Evolutionary conservation across 441 rosid species (phyloP).

Genomic region (Melastoma candidum): DNA sequence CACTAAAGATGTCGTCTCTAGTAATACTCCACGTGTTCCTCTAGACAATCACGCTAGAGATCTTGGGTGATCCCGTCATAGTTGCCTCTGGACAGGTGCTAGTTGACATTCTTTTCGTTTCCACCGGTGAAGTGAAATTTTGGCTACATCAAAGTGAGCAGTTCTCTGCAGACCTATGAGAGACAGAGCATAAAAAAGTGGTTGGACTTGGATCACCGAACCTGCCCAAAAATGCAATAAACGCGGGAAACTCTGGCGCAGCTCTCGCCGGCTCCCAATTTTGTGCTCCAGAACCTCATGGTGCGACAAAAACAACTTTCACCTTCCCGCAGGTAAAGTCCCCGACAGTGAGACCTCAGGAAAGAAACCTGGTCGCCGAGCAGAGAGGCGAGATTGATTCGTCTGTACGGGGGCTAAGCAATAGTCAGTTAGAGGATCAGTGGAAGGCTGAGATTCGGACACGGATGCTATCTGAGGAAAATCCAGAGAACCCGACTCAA

Average conservation of each 20-base stretch:
- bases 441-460: slow-evolving; percentile 16
- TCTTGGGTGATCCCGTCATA: slow-evolving; percentile 21
- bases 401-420: slow-evolving; percentile 4
- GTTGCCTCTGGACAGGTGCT: slow-evolving; percentile 20
- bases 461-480: slow-evolving; percentile 53
- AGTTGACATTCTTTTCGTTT: too few species aligned
- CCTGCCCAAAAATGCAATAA: slow-evolving; percentile 13
- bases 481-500: slow-evolving; percentile 53
- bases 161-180: slow-evolving; percentile 13
- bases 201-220: slow-evolving; percentile 17
- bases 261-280: slow-evolving; percentile 17
- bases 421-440: slow-evolving; percentile 14
- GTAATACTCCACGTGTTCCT: slow-evolving; percentile 21
- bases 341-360: neutral
- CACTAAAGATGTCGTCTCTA: slow-evolving; percentile 13
- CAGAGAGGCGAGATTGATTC: slow-evolving; percentile 14
- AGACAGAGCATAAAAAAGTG: slow-evolving; percentile 17
- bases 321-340: slow-evolving; percentile 8
- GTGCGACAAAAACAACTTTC: slow-evolving; percentile 19
- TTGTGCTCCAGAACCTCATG: slow-evolving; percentile 19
- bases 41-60: slow-evolving; percentile 19
- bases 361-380: neutral
- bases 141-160: neutral
- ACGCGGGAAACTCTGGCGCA: slow-evolving; percentile 17
- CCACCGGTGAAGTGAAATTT: too few species aligned